Base-by-base conservation (phyloP, 164 flowering plant species). In the Nymphaea colorata region DNA sequence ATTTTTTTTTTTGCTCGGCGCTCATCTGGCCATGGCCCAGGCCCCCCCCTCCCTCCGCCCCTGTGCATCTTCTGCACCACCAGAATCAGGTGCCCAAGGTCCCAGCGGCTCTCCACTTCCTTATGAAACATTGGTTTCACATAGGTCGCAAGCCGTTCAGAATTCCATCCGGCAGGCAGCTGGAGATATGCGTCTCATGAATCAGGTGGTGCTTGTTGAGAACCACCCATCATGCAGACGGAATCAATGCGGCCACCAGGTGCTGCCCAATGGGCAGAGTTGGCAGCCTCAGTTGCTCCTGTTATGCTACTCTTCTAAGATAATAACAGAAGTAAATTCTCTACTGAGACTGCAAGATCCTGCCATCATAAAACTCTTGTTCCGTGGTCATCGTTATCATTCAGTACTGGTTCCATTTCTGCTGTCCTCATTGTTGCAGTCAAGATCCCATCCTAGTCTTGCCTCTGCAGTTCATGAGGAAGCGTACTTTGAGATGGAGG, bases 51-150 rank as follows among this genome's bases (percentile, higher is more conserved):
- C n/a, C n/a, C n/a, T n/a, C n/a, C n/a, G n/a, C n/a, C n/a, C 98
- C 10, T 96, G 91, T 81, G 96, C 82, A 68, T 92, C 89, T 61
- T 87, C 91, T 73, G 96, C 97, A 63, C 98, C 98, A 55, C 98
- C 97, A n/a, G 98, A n/a, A n/a, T n/a, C n/a, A n/a, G n/a, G n/a
- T n/a, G n/a, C n/a, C n/a, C n/a, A 91, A 71, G 98, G 98, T 14
- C 89, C 97, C 62, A 79, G 89, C 59, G 98, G 98, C 6, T 45
- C 84, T 41, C 93, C 97, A 51, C 72, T 93, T 74, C 84, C 87
- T 76, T 93, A 93, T 74, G 98, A 93, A 72, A 84, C 74, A 51
- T 91, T 86, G 76, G 91, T 93, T 61, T 81, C 91, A 64, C 97
- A 93, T 57, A 78, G 98, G 25, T 85, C 96, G 55, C 94, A 87